Evolutionary conservation across 805 yeast genomes (phyloP).

Genomic region (Candida endomychidarum): DNA sequence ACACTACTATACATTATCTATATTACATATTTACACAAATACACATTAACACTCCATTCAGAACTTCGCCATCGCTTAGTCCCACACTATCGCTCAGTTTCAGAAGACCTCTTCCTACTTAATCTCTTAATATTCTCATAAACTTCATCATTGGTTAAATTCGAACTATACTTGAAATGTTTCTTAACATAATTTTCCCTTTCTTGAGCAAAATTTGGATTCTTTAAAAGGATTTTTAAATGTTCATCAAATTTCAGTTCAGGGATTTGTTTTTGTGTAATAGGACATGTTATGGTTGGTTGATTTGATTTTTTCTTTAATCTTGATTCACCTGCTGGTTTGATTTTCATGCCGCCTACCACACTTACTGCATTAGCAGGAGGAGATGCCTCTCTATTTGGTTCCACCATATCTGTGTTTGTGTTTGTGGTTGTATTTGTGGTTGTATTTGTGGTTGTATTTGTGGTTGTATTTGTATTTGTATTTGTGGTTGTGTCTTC

Average conservation of each 20-base stretch:
- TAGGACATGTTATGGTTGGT: constrained; percentile 66
- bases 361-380: too few relatives aligned
- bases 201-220: constrained; percentile 75
- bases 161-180: constrained; percentile 47
- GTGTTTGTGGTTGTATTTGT: too few relatives aligned
- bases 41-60: neutral
- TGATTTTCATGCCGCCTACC: too few relatives aligned
- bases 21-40: too few relatives aligned
- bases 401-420: too few relatives aligned
- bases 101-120: constrained; percentile 30
- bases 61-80: too few relatives aligned
- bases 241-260: constrained; percentile 73
- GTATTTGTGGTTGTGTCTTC: too few relatives aligned
- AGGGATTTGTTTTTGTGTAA: constrained; percentile 68
- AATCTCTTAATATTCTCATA: constrained; percentile 58
- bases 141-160: constrained; percentile 56
- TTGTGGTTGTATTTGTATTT: too few relatives aligned
- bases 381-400: too few relatives aligned
- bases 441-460: too few relatives aligned
- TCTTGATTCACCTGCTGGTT: constrained; percentile 72
- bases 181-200: constrained; percentile 59
- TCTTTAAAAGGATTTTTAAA: constrained; percentile 64
- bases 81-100: too few relatives aligned
- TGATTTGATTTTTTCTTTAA: constrained; percentile 30
- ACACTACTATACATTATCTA: too few relatives aligned